Conservation (phyloP, 352 stramenopile genomes). For the Phytophthora sojae region DNA sequence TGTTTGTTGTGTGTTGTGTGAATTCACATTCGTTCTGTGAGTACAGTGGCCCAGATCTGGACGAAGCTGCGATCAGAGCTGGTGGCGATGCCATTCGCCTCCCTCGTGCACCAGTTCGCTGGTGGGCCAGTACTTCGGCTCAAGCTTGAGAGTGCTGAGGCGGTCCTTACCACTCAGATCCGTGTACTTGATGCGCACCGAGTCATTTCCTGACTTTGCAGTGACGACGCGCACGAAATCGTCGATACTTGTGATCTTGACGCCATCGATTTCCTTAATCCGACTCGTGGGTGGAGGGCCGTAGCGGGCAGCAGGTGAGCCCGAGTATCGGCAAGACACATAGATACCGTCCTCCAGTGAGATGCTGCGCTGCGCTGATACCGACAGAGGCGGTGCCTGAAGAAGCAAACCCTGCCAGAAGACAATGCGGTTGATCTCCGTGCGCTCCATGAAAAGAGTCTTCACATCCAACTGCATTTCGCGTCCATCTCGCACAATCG, state of each 20-base stretch:
- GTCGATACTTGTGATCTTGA: slow-evolving; percentile 89
- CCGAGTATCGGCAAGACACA: slow-evolving; percentile 88
- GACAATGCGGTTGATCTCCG: slow-evolving; percentile 92
- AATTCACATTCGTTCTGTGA: not conserved
- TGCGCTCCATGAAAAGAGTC: slow-evolving; percentile 81
- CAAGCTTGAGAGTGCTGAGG: slow-evolving; percentile 89
- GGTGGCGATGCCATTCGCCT: slow-evolving; percentile 76
- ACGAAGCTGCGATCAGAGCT: slow-evolving; percentile 36
- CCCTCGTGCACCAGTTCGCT: slow-evolving; percentile 85
- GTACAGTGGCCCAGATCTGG: not conserved
- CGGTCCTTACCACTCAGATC: slow-evolving; percentile 87
- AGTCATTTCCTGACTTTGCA: slow-evolving; percentile 65
- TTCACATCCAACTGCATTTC: slow-evolving; percentile 79
- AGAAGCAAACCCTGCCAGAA: slow-evolving; percentile 93
- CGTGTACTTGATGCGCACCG: slow-evolving; percentile 92
- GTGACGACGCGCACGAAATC: slow-evolving; percentile 86
- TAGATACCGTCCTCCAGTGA: slow-evolving; percentile 87
- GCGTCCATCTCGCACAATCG: slow-evolving; percentile 85
- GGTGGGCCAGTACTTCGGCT: slow-evolving; percentile 92
- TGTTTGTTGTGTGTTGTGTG: not conserved
- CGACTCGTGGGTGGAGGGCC: slow-evolving; percentile 87
- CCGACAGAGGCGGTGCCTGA: slow-evolving; percentile 88
- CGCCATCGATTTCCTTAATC: slow-evolving; percentile 92
- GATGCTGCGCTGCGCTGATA: slow-evolving; percentile 86
- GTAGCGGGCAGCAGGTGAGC: slow-evolving; percentile 90